Evolutionary conservation across 192 early-diverging fungal species (phyloP).

Genomic region (Gigaspora rosea): DNA sequence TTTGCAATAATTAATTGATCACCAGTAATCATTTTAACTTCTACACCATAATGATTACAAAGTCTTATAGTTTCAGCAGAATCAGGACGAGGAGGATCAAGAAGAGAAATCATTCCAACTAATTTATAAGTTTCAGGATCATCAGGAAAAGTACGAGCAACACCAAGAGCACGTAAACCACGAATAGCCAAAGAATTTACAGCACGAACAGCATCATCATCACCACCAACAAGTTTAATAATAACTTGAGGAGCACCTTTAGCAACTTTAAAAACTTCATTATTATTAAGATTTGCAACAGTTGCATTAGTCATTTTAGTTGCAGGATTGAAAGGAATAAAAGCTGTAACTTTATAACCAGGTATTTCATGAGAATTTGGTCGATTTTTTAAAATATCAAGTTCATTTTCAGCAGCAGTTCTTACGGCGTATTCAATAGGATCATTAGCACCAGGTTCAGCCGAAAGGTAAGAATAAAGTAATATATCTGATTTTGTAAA

Average conservation of each 20-base stretch:
- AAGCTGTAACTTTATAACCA: constrained; percentile 88
- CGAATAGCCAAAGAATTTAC: constrained; percentile 84
- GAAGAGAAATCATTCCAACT: constrained; percentile 88
- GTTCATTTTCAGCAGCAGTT: constrained; percentile 73
- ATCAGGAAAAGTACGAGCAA: constrained; percentile 75
- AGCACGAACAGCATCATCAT: constrained; percentile 79
- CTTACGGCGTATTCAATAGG: constrained; percentile 90
- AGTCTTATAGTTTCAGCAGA: constrained; percentile 83
- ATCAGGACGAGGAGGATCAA: constrained; percentile 89
- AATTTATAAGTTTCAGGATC: constrained; percentile 71
- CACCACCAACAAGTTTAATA: constrained; percentile 76
- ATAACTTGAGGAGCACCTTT: constrained; percentile 97
- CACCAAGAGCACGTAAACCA: constrained; percentile 88
- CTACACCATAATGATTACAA: constrained; percentile 84
- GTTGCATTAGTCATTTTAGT: constrained; percentile 93
- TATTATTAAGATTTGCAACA: constrained; percentile 74
- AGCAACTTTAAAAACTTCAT: constrained; percentile 83
- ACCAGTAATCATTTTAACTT: constrained; percentile 97
- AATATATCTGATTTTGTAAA: constrained; percentile 78
- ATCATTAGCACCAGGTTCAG: constrained; percentile 89
- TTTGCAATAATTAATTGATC: constrained; percentile 95
- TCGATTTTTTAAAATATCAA: constrained; percentile 65
- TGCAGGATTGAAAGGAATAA: constrained; percentile 91
- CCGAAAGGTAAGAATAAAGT: constrained; percentile 78
- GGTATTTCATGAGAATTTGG: constrained; percentile 63